Base-by-base conservation (phyloP, 306 rosid genomes). In the Glycyrrhiza uralensis region DNA sequence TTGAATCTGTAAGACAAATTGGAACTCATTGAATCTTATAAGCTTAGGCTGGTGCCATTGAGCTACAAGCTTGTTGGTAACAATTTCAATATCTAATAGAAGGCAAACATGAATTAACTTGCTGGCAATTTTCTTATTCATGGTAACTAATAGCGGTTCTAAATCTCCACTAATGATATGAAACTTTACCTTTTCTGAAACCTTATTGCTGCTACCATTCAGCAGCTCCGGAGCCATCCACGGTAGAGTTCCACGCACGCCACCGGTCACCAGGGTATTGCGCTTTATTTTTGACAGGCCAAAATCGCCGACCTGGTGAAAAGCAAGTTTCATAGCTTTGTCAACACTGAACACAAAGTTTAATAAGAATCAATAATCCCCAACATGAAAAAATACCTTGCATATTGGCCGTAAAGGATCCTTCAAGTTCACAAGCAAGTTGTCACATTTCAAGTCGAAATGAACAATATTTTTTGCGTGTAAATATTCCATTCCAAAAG, bases 211-310 rank as follows among this genome's bases (percentile, higher is more conserved):
- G 77, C 93, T 83, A 26, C 86, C 97, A 74, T 87, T 92, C 63
- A 92, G 87, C 22, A 92, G 86, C 65, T 89, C 97, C 24, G 97
- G 96, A 54, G 97, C 97, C 97, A 92, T 92, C 97, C 97, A 92
- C 32, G 97, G 97, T 10, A 92, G 88, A 46, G 97, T 92, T 22
- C 97, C 97, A 51, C 97, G 79, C 49, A 92, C 96, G 64, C 97
- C 97, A 56, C 97, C 97, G 9, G 97, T 84, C 60, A 92, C 97
- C 74, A 92, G 76, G 72, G 97, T 92, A 75, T 89, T 89, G 45
- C 91, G 76, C 78, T 89, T 92, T 49, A 92, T 89, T 84, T 92
- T 92, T 66, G 97, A 92, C 87, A 92, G 84, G 66, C 97, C 97
- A 84, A 92, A 89, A 78, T 92, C 97, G 39, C 92, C 97, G 26